phyloP scores from a whole-genome alignment of 768 basidiomycete genomes.

The Mycena pura region DNA sequence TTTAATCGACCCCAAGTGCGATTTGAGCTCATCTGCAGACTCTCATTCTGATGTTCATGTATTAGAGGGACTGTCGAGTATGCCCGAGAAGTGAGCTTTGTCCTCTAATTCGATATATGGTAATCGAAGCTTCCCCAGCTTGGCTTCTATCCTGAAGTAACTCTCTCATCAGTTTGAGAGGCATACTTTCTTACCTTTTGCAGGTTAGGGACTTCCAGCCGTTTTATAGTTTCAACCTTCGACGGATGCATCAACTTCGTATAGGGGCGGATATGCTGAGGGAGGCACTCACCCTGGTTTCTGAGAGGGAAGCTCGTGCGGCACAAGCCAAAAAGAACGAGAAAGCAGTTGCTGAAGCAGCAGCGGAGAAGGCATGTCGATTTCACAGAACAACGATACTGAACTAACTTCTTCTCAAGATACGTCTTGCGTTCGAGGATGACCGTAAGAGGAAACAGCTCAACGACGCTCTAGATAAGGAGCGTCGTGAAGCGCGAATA shows the following conservation, averaged over 20 bases:
- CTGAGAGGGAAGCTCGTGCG: constrained; percentile 54
- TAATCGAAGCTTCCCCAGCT: constrained; percentile 50
- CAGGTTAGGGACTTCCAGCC: constrained; percentile 79
- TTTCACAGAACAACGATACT: not conserved
- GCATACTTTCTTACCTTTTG: constrained; percentile 13
- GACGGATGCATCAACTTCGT: constrained; percentile 58
- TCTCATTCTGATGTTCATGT: not conserved
- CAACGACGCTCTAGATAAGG: constrained; percentile 65
- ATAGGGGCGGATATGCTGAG: constrained; percentile 71
- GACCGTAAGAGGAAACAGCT: constrained; percentile 68
- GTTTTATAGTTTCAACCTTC: constrained; percentile 67
- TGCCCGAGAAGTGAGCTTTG: constrained; percentile 69
- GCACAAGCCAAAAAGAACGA: constrained; percentile 58
- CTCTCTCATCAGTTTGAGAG: not conserved
- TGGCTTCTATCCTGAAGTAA: constrained; percentile 76
- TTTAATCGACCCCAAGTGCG: constrained; percentile 66
- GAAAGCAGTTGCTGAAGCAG: constrained; percentile 63
- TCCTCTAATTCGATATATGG: constrained; percentile 6
- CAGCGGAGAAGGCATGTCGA: constrained; percentile 54
- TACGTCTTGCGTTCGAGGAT: constrained; percentile 81
- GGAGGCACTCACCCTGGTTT: constrained; percentile 64
- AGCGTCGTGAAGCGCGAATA: constrained; percentile 51
- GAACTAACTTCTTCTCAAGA: constrained; percentile 59
- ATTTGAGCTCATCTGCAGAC: too few relatives aligned
- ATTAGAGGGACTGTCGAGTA: constrained; percentile 73